Evolutionary conservation across 495 filamentous ascomycete genomes (phyloP).

Genomic region (Tetracladium setigerum): DNA sequence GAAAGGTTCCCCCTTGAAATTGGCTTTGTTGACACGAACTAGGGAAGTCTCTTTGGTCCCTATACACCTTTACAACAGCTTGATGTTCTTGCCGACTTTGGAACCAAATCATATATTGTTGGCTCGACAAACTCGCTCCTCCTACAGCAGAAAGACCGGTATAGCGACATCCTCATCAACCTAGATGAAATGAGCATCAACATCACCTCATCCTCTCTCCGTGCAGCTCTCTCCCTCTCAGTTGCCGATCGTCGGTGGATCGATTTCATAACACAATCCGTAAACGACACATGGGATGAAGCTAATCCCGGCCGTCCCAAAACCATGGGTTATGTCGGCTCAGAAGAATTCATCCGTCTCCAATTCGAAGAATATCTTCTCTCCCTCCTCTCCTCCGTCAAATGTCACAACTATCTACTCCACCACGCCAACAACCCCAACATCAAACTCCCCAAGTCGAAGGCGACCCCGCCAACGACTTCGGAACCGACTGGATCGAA

Average conservation of each 20-base stretch:
- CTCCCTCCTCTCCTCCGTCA: slow-evolving; percentile 78
- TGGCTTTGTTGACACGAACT: slow-evolving; percentile 2
- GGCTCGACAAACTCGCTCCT: slow-evolving; percentile 94
- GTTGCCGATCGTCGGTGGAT: slow-evolving; percentile 92
- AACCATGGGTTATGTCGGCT: slow-evolving; percentile 90
- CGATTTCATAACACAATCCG: slow-evolving; percentile 85
- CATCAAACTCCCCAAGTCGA: slow-evolving; percentile 59
- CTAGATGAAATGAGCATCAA: slow-evolving; percentile 84
- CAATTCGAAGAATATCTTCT: slow-evolving; percentile 98
- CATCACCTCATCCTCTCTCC: slow-evolving; percentile 72
- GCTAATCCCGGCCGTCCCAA: slow-evolving; percentile 80
- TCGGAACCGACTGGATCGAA: slow-evolving; percentile 66
- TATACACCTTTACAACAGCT: slow-evolving; percentile 96
- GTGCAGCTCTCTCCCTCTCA: slow-evolving; percentile 70
- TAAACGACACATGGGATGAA: slow-evolving; percentile 96
- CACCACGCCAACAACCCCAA: slow-evolving; percentile 51
- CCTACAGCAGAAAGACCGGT: slow-evolving; percentile 90
- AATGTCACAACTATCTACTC: slow-evolving; percentile 76
- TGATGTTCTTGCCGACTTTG: slow-evolving; percentile 86
- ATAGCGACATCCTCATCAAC: slow-evolving; percentile 95
- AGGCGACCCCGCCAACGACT: slow-evolving; percentile 80
- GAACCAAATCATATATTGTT: slow-evolving; percentile 95
- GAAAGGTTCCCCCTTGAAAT: background rate
- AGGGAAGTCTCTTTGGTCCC: slow-evolving; percentile 92
- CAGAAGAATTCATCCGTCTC: slow-evolving; percentile 94